These are phyloP conservation scores for Orbilia blumenaviensis DNA, from an alignment of 2,329 filamentous ascomycete genomes.

Conservation along the genomic window DNA sequence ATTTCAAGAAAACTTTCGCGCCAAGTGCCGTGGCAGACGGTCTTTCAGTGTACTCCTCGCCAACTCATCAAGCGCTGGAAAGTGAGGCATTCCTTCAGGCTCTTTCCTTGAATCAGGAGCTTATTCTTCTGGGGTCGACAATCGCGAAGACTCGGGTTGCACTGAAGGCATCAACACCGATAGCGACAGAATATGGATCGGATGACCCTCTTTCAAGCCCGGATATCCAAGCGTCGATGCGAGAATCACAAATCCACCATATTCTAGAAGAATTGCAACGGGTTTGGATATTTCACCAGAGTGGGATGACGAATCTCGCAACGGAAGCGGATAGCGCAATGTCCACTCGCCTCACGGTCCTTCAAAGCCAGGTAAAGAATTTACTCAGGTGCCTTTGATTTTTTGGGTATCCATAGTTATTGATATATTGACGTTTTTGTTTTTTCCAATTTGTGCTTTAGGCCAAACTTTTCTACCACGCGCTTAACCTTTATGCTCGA, in stretches of 20 bases:
- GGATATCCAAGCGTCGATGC: conserved; percentile 41
- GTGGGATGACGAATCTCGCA: conserved; percentile 51
- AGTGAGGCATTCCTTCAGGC: conserved; percentile 59
- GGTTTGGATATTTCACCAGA: conserved; percentile 48
- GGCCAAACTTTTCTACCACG: conserved; percentile 65
- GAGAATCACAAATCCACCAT: conserved; percentile 41
- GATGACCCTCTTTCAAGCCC: conserved; percentile 37
- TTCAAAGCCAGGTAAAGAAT: conserved; percentile 59
- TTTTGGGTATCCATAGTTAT: conserved; percentile 59
- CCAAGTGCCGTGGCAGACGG: conserved; percentile 18
- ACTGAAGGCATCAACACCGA: conserved; percentile 30
- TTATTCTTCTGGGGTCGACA: conserved; percentile 55
- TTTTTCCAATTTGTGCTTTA: conserved; percentile 53
- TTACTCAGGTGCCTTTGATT: conserved; percentile 59
- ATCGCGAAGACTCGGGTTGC: conserved; percentile 42
- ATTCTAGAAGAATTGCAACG: conserved; percentile 43
- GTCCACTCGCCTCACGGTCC: conserved; percentile 57
- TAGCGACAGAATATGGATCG: conserved; percentile 54
- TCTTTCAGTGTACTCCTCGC: conserved; percentile 60
- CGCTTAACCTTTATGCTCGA: conserved; percentile 66
- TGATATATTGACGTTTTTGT: conserved; percentile 56
- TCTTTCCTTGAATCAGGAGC: conserved; percentile 55
- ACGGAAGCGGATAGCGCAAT: conserved; percentile 40
- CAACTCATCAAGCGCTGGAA: conserved; percentile 59
- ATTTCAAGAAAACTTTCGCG: conserved; percentile 56